Evolutionary conservation across 331 rosid genomes (phyloP).

Genomic region (Erythrophleum ivorense): DNA sequence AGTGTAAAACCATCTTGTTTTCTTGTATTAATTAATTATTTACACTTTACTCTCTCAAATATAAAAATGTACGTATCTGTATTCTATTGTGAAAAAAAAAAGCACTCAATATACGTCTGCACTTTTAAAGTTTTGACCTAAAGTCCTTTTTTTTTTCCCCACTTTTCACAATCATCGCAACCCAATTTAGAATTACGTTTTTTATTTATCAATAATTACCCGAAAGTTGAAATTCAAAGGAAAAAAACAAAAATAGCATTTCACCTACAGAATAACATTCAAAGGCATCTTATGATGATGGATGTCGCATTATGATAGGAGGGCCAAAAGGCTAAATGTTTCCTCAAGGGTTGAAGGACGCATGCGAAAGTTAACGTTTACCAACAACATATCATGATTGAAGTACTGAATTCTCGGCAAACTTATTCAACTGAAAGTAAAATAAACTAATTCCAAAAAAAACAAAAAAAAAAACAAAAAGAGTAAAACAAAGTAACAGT

Average conservation of each 20-base stretch:
- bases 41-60: no score
- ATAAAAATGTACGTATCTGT: no score
- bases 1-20: no score
- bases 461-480: neutral
- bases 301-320: neutral
- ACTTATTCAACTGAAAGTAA: neutral
- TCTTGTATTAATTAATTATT: no score
- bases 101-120: neutral
- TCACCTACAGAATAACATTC: neutral
- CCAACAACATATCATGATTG: neutral
- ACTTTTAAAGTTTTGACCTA: no score
- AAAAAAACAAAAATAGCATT: neutral
- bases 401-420: neutral
- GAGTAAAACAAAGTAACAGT: neutral
- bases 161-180: no score
- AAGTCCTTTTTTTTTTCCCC: no score
- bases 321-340: neutral
- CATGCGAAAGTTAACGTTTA: slow-evolving; percentile 1
- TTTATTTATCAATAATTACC: no score
- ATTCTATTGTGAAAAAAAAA: neutral
- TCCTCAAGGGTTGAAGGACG: neutral
- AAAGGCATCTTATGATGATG: neutral
- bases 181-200: no score
- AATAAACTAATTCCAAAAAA: neutral
- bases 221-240: neutral